Evolutionary conservation across 352 stramenopile species (phyloP).

Genomic region (Globisporangium recalcitrans): DNA sequence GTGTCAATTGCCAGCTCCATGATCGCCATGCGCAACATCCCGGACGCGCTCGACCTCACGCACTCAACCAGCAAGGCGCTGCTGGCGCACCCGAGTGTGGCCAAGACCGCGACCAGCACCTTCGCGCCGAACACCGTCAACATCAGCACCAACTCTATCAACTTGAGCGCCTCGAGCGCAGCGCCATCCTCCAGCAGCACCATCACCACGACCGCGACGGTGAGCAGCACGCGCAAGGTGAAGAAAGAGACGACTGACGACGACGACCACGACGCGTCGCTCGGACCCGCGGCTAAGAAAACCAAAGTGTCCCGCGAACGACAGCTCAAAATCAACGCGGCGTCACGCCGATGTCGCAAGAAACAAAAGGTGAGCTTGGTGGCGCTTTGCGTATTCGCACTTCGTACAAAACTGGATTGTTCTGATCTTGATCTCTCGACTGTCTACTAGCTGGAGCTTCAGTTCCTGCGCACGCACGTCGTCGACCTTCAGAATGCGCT

Average conservation of each 20-base stretch:
- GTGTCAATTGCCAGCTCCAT: constrained; percentile 58
- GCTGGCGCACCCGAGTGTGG: constrained; percentile 16
- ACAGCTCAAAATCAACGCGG: constrained; percentile 86
- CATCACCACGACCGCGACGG: neutral
- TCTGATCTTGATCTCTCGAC: neutral
- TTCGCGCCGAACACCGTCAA: constrained; percentile 17
- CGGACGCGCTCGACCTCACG: constrained; percentile 13
- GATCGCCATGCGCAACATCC: constrained; percentile 51
- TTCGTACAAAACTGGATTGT: neutral
- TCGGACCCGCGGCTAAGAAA: constrained; percentile 47
- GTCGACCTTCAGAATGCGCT: constrained; percentile 71
- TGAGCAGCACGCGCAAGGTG: constrained; percentile 6
- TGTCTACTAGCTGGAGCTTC: constrained; percentile 46
- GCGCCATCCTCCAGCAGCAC: neutral
- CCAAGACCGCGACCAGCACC: constrained; percentile 4
- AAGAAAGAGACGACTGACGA: constrained; percentile 29
- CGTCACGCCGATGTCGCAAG: constrained; percentile 74
- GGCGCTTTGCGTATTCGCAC: neutral
- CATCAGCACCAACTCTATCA: constrained; percentile 32
- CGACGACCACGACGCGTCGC: constrained; percentile 15
- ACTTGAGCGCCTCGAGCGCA: constrained; percentile 16
- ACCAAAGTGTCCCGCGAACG: constrained; percentile 81
- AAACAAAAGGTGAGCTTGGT: constrained; percentile 58
- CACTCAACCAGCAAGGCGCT: constrained; percentile 19
- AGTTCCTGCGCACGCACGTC: constrained; percentile 78